Conservation (phyloP, 2,329 filamentous ascomycete genomes). For the Colletotrichum incanum region DNA sequence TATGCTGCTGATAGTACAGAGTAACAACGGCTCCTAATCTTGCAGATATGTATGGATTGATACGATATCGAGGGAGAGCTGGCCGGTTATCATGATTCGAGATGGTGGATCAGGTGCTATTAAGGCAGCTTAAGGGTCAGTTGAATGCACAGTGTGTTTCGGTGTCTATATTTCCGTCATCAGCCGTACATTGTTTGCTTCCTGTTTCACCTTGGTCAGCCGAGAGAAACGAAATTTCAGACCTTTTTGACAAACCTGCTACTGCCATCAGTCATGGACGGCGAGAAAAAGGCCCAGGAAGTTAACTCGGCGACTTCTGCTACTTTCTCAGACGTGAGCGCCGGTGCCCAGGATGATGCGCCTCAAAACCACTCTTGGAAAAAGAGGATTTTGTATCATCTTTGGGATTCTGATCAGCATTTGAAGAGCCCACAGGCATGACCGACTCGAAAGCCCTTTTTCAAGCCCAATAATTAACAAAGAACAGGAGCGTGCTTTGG, state of each 20-base stretch:
- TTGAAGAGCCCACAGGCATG: constrained; percentile 17
- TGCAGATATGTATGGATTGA: background rate
- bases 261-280: background rate
- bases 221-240: too few relatives aligned
- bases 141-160: background rate
- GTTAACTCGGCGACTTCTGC: constrained; percentile 1
- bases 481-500: constrained; percentile 15
- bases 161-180: background rate
- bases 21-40: too few relatives aligned
- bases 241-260: background rate
- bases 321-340: constrained; percentile 4
- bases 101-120: background rate
- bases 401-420: constrained; percentile 25
- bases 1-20: constrained; percentile 27
- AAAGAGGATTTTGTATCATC: constrained; percentile 24
- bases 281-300: constrained; percentile 8
- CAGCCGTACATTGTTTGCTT: background rate
- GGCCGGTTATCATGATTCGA: constrained; percentile 17
- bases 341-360: background rate
- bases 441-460: too few relatives aligned
- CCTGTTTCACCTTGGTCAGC: too few relatives aligned
- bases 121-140: background rate
- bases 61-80: background rate
- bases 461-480: background rate
- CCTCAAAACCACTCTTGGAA: background rate